phyloP scores from a whole-genome alignment of 2,329 filamentous ascomycete species.

The Botrytis elliptica region DNA sequence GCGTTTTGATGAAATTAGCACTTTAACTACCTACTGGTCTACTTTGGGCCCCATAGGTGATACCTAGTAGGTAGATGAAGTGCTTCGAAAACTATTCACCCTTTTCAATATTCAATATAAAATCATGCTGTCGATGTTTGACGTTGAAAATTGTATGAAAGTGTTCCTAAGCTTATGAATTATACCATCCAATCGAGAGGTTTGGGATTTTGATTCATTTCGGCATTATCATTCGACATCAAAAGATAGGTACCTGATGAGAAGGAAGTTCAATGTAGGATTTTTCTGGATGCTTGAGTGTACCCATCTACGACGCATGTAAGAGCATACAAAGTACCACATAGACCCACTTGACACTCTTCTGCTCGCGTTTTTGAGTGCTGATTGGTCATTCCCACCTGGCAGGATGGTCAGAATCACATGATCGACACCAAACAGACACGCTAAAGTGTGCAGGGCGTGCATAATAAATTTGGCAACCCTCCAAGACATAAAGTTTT shows the following conservation, averaged over 20 bases:
- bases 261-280: neutral
- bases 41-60: neutral
- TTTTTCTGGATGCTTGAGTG: neutral
- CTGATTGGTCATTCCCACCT: neutral
- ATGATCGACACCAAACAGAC: neutral
- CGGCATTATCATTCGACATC: neutral
- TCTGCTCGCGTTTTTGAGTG: neutral
- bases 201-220: neutral
- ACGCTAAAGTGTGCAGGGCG: neutral
- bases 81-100: neutral
- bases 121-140: neutral
- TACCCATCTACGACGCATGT: neutral
- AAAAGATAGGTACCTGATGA: neutral
- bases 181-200: fast-evolving
- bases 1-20: conserved; percentile 12
- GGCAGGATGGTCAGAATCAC: neutral
- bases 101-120: neutral
- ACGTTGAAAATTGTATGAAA: neutral
- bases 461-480: neutral
- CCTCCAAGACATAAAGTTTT: neutral
- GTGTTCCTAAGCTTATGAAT: neutral
- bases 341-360: neutral
- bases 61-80: neutral
- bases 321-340: neutral
- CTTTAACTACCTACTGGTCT: conserved; percentile 13